Evolutionary conservation across 2,329 filamentous ascomycete species (phyloP), one percentile per base, ranked within the genome.

Genomic region (Xylaria sp.): DNA sequence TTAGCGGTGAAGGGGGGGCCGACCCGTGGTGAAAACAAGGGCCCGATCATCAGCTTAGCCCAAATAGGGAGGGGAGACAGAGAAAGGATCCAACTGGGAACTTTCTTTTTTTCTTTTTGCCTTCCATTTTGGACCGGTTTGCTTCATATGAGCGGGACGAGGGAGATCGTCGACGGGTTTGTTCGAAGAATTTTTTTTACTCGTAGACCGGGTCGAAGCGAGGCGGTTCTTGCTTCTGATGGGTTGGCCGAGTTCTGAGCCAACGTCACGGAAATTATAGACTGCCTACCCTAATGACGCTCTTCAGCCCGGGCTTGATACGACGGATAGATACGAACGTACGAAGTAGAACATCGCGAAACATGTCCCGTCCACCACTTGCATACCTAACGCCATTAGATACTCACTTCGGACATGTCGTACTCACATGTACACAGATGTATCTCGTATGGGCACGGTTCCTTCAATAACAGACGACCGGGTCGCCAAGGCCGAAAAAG

Each of bases 401-500:
- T 42, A 42, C 23, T 30, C 23, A 30, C 23, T 30, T 30, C 23
- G 23, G 23, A 30, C 23, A 30, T 4, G 23, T 30, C 23, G 23
- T 30, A 30, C 23, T 30, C 42, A 46, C 42, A 5, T 46, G 42
- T 46, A 13, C 42, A n/a, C 13, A 30, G 23, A 30, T 30, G 23
- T 30, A 30, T 30, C 23, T 46, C 42, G 10, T 46, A 16, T 46
- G 16, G 11, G 23, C 23, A 30, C 23, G 23, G 23, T 30, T 30
- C 23, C 23, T 30, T 30, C 23, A 30, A 30, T 30, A 30, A 30
- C 23, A 30, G 23, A 30, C 23, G 23, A 30, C 23, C 23, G 37
- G 53, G 59, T 18, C 23, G 30, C 10, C 2, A 16, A 16, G 44
- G 46, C 62, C 57, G n/a, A 59, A 63, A 62, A 19, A 13, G 60